phyloP scores from a whole-genome alignment of 1,139 yeast genomes.

The Yamadazyma jaroonii region DNA sequence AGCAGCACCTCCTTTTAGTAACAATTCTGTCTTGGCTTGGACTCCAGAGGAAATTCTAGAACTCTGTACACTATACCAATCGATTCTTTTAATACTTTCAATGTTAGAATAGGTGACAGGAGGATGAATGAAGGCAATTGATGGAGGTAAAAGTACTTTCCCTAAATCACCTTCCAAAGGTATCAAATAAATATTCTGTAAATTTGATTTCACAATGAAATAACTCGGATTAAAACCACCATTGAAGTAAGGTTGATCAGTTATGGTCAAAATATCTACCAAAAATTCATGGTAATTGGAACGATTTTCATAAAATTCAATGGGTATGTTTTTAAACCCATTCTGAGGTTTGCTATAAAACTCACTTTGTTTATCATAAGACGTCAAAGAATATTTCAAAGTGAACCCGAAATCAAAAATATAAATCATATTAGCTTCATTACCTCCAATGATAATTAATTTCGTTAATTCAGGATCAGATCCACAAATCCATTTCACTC shows the following conservation, averaged over 20 bases:
- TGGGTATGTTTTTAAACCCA: constrained; percentile 34
- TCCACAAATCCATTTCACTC: constrained; percentile 71
- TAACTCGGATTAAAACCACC: constrained; percentile 70
- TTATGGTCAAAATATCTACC: constrained; percentile 28
- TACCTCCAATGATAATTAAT: constrained; percentile 73
- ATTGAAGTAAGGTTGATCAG: constrained; percentile 56
- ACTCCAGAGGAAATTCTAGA: constrained; percentile 34
- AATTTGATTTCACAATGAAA: constrained; percentile 54
- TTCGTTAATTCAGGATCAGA: constrained; percentile 78
- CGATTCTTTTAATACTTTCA: constrained; percentile 54
- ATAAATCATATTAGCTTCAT: constrained; percentile 56
- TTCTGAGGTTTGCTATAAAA: constrained; percentile 66
- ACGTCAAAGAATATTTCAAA: constrained; percentile 73
- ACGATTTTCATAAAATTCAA: constrained; percentile 21
- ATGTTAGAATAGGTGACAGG: constrained; percentile 59
- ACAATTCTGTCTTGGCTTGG: constrained; percentile 32
- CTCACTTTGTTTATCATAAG: constrained; percentile 77
- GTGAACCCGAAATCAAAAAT: constrained; percentile 79
- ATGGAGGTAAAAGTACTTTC: constrained; percentile 70
- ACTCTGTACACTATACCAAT: constrained; percentile 74
- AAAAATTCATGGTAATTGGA: constrained; percentile 23
- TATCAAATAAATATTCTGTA: constrained; percentile 46
- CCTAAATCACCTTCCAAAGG: constrained; percentile 54
- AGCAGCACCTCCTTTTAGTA: constrained; percentile 76
- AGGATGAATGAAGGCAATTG: constrained; percentile 76